Evolutionary conservation across 2,329 filamentous ascomycete species (phyloP), one percentile per base, ranked within the genome.

Genomic region (Epicoccum sorghinum): DNA sequence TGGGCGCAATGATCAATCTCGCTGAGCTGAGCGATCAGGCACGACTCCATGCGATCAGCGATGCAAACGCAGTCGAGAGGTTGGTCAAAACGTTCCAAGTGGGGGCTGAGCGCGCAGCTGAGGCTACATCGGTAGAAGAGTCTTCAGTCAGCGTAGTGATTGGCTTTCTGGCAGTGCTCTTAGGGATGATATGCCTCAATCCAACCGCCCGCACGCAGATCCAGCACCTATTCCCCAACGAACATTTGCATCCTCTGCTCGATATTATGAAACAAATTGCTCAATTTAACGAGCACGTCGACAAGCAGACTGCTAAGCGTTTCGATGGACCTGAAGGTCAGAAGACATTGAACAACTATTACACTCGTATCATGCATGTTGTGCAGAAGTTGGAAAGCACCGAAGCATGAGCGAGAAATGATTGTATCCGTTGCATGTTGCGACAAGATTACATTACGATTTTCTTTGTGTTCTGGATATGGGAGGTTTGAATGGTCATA

Each of bases 1-100:
- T 96, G 35, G 93, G 91, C 0, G 85, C 91, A 22, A 84, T 93
- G 75, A 96, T 96, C 73, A 97, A 97, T 67, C 83, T 97, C 49
- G 85, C 90, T 7, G 92, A 96, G 71, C 88, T 91, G 68, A 91
- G 87, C 66, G 79, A 86, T 13, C 72, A 80, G 22, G 87, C 89
- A 49, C 67, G 74, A 54, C 41, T 55, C 4, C 66, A 69, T 14
- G 61, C 70, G 0, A 56, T 62, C 52, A 73, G 69, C 49, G 74
- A 59, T 35, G 66, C 69, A 53, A 76, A 71, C 66, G 78, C 85
- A 7, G 74, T 92, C 32, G 81, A 86, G 43, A 75, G 75, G 44
- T 79, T 96, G 32, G 79, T 90, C 29, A 75, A 76, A 35, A 77
- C 89, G 8, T 96, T 92, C 73, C 77, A 87, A n/a, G 81, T 85